A percentile compares a stretch with the other conserved stretches of the same genome.
Evolutionary conservation across 805 yeast species (phyloP).

Genomic region (Wickerhamomyces subpelliculosus): DNA sequence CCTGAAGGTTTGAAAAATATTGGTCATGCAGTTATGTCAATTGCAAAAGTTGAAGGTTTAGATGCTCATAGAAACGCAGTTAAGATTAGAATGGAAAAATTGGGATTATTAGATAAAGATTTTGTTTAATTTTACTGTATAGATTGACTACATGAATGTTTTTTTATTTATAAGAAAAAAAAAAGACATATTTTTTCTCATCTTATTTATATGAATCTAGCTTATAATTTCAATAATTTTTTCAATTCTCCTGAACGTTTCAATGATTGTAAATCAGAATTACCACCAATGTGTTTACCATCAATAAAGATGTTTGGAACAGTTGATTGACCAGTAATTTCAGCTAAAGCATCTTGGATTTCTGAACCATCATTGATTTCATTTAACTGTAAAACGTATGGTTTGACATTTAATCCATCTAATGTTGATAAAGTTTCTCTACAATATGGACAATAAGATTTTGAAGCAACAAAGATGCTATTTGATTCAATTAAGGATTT

Average conservation of each 20-base stretch:
- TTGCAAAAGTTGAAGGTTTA: conserved; percentile 93
- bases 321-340: conserved; percentile 83
- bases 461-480: conserved; percentile 75
- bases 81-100: conserved; percentile 82
- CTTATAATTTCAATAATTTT: conserved; percentile 23
- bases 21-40: conserved; percentile 94
- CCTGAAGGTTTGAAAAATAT: conserved; percentile 79
- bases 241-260: conserved; percentile 55
- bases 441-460: conserved; percentile 68
- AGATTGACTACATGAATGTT: neutral
- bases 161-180: too few species aligned
- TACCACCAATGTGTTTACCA: conserved; percentile 94
- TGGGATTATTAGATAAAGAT: conserved; percentile 43
- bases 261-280: conserved; percentile 78
- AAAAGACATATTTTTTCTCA: too few species aligned
- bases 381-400: conserved; percentile 37
- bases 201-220: too few species aligned
- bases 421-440: conserved; percentile 36
- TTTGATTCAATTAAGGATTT: conserved; percentile 56
- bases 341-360: conserved; percentile 69
- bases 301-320: conserved; percentile 90
- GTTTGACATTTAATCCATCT: conserved; percentile 35
- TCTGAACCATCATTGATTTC: conserved; percentile 68
- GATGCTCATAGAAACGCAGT: conserved; percentile 98
- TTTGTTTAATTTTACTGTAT: conserved; percentile 20